Evolutionary conservation across 1,139 yeast genomes (phyloP).

Genomic region (Magnusiomyces sp.): DNA sequence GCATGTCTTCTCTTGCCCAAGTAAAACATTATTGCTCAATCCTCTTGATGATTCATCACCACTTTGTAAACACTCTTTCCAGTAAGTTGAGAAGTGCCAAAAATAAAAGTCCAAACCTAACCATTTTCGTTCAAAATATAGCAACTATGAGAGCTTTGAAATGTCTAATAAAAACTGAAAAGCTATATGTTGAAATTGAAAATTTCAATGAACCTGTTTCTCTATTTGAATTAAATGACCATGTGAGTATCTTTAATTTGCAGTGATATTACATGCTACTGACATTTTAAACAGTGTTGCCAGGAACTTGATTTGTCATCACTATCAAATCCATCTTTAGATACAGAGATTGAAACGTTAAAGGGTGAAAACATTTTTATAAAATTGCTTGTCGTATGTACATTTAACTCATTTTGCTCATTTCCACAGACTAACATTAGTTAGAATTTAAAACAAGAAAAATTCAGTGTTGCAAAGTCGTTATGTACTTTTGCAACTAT

Average conservation of each 20-base stretch:
- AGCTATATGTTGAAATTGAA: conserved; percentile 6
- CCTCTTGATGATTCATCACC: conserved; percentile 10
- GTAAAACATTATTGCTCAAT: conserved; percentile 11
- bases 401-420: no score
- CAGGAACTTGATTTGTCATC: no score
- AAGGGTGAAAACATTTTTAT: no score
- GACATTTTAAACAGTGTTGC: no score
- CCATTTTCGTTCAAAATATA: no score
- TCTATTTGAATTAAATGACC: conserved; percentile 3
- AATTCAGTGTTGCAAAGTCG: conserved; percentile 2
- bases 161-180: conserved; percentile 12
- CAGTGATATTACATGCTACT: no score
- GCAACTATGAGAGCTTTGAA: conserved; percentile 12
- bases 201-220: conserved; percentile 7
- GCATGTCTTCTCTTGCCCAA: conserved; percentile 1
- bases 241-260: neutral
- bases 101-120: no score
- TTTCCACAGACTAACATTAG: no score
- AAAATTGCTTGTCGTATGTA: no score
- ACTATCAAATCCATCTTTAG: no score
- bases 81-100: conserved; percentile 10
- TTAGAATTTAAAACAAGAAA: conserved; percentile 1
- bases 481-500: neutral
- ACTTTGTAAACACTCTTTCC: conserved; percentile 9
- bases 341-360: no score